These are phyloP conservation scores for Acacia concinna DNA, from an alignment of 331 rosid species.

Conservation along the genomic window DNA sequence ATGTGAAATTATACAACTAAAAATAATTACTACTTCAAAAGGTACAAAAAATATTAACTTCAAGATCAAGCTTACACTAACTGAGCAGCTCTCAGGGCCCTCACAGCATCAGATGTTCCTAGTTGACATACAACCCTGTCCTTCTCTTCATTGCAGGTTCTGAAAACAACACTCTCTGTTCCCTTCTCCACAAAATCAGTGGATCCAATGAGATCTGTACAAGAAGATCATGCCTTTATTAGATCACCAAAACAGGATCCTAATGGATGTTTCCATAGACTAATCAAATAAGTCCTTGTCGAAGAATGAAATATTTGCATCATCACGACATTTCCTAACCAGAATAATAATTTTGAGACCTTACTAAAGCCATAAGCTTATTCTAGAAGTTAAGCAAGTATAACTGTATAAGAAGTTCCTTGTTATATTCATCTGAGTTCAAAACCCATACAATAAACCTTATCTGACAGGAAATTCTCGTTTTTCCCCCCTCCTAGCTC, in stretches of 20 bases:
- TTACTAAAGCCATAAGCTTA: neutral
- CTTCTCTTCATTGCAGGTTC: constrained; percentile 77
- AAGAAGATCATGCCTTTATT: constrained; percentile 9
- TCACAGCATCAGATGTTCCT: constrained; percentile 81
- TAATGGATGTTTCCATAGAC: neutral
- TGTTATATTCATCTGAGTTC: neutral
- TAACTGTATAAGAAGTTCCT: neutral
- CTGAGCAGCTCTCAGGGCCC: constrained; percentile 84
- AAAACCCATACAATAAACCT: neutral
- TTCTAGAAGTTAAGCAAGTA: neutral
- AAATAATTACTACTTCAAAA: neutral
- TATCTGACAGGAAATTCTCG: neutral
- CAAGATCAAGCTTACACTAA: constrained; percentile 59
- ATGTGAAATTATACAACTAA: neutral
- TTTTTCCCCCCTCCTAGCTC: neutral
- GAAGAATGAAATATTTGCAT: neutral
- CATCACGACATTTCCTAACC: no score
- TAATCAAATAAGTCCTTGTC: neutral
- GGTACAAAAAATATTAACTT: constrained; percentile 7
- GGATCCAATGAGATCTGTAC: constrained; percentile 58
- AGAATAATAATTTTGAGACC: neutral
- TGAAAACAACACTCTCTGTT: constrained; percentile 69
- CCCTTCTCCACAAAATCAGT: constrained; percentile 87
- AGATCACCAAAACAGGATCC: constrained; percentile 23
- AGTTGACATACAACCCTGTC: constrained; percentile 80